phyloP scores from a whole-genome alignment of 805 yeast species.

The Nakazawaea sp. region DNA sequence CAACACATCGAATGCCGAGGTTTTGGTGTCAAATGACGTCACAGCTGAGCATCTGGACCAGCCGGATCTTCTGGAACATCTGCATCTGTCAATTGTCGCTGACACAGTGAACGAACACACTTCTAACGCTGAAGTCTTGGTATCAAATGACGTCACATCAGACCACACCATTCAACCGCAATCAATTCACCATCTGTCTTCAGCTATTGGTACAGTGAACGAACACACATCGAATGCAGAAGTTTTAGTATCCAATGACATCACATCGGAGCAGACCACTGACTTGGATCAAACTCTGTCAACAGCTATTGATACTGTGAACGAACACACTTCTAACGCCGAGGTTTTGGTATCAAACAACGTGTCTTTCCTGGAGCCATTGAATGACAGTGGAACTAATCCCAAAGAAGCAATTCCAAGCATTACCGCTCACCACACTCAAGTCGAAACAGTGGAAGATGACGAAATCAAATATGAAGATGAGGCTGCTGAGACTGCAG shows the following conservation, averaged over 20 bases:
- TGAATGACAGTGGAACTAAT: neutral
- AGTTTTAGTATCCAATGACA: slow-evolving; percentile 3
- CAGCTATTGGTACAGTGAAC: neutral
- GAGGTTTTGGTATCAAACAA: too few species aligned
- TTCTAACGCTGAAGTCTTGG: neutral
- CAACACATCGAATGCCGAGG: slow-evolving; percentile 4
- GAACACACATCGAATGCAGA: slow-evolving; percentile 5
- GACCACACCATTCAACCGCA: too few species aligned
- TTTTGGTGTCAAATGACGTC: slow-evolving; percentile 4
- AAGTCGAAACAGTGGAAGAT: too few species aligned
- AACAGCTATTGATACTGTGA: neutral
- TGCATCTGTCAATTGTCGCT: neutral
- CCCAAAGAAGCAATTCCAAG: too few species aligned
- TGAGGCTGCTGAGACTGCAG: too few species aligned
- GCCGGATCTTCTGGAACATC: neutral
- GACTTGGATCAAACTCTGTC: neutral
- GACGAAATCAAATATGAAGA: too few species aligned
- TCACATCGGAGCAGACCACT: neutral
- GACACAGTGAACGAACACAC: neutral
- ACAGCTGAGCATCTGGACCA: neutral
- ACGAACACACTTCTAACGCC: neutral
- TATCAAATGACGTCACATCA: too few species aligned
- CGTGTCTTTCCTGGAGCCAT: too few species aligned
- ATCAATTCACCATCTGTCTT: too few species aligned
- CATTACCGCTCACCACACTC: too few species aligned